Percentiles rank a stretch among this genome's conserved stretches.
Evolutionary conservation across 2,329 filamentous ascomycete species (phyloP).

Genomic region (Phoma sp.): DNA sequence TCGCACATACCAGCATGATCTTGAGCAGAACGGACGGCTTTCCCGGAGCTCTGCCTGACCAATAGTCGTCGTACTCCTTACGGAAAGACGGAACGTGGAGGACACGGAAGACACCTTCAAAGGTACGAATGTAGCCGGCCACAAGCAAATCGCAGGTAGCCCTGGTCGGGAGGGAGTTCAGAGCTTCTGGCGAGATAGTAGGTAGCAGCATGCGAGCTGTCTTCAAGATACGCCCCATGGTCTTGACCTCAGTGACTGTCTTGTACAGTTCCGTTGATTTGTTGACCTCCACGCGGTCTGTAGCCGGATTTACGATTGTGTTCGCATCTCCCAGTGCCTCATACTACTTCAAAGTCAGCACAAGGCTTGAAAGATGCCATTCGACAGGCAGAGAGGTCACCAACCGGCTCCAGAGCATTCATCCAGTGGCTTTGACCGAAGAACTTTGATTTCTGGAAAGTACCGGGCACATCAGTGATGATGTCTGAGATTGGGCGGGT

Average conservation of each 20-base stretch:
- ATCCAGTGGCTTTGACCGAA: constrained; percentile 64
- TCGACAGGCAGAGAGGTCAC: constrained; percentile 20
- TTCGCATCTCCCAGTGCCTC: constrained; percentile 27
- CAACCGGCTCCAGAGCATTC: constrained; percentile 38
- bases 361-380: background rate
- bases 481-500: constrained; percentile 4
- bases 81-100: constrained; percentile 61
- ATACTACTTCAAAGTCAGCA: constrained; percentile 16
- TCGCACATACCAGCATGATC: constrained; percentile 53
- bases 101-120: constrained; percentile 58
- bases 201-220: constrained; percentile 47
- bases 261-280: constrained; percentile 33
- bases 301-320: constrained; percentile 41
- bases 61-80: constrained; percentile 60
- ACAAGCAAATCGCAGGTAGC: constrained; percentile 57
- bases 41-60: constrained; percentile 50
- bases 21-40: constrained; percentile 59
- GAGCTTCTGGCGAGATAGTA: constrained; percentile 53
- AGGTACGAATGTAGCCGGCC: constrained; percentile 58
- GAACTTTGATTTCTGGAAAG: constrained; percentile 59
- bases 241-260: constrained; percentile 55
- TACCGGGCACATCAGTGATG: constrained; percentile 11
- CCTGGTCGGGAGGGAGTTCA: constrained; percentile 56
- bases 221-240: constrained; percentile 62
- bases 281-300: constrained; percentile 49